A percentile compares a stretch with the other conserved stretches of the same genome.
Conservation (phyloP, 495 filamentous ascomycete species). For the Xylaria telfairii region DNA sequence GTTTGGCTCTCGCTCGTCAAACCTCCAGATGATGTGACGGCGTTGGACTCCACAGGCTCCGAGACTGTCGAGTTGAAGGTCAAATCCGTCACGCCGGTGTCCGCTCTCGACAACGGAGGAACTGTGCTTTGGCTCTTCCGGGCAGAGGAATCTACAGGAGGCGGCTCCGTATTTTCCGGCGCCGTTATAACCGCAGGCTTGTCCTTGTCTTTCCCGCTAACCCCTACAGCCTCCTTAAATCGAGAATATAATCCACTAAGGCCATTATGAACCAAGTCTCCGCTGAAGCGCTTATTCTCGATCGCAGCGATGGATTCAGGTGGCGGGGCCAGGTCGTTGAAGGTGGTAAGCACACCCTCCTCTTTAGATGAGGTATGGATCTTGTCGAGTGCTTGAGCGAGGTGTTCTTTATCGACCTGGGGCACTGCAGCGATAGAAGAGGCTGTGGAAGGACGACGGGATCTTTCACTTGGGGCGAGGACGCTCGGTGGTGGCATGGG, state of each 20-base stretch:
- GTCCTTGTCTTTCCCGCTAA: conserved; percentile 62
- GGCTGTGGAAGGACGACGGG: conserved; percentile 67
- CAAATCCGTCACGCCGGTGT: conserved; percentile 44
- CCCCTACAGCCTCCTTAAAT: conserved; percentile 77
- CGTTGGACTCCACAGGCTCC: conserved; percentile 45
- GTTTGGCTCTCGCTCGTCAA: conserved; percentile 46
- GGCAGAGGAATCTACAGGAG: conserved; percentile 47
- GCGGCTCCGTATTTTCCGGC: conserved; percentile 38
- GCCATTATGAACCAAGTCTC: conserved; percentile 78
- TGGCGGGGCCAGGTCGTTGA: conserved; percentile 80
- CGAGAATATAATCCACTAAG: conserved; percentile 86
- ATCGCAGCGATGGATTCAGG: conserved; percentile 57
- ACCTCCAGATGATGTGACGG: conserved; percentile 41
- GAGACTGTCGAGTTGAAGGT: conserved; percentile 45
- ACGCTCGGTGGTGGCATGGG: conserved; percentile 35
- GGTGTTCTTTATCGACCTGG: conserved; percentile 69
- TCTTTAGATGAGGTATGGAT: conserved; percentile 85
- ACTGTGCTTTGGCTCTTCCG: conserved; percentile 45
- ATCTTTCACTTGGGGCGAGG: conserved; percentile 43
- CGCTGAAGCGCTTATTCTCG: conserved; percentile 71
- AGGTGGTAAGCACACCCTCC: conserved; percentile 79
- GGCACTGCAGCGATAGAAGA: conserved; percentile 62
- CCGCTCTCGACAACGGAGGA: conserved; percentile 40
- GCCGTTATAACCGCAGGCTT: conserved; percentile 29
- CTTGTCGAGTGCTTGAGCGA: conserved; percentile 77